A percentile compares a stretch with the other conserved stretches of the same genome.
These are phyloP conservation scores for Cadophora malorum DNA, from an alignment of 2,329 filamentous ascomycete genomes.

Conservation along the genomic window DNA sequence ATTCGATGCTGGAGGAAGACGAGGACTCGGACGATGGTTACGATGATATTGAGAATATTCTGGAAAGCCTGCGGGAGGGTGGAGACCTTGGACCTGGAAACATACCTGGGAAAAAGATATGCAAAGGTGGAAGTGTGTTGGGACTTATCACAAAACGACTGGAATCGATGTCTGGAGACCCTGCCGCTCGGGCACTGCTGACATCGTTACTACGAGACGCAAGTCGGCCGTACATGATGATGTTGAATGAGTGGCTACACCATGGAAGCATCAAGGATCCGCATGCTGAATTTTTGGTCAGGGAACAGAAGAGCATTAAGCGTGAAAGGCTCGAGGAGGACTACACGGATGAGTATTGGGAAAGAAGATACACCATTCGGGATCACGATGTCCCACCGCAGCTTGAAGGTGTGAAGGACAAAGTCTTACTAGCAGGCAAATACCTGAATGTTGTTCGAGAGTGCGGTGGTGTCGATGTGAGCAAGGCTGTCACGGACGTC, in stretches of 20 bases:
- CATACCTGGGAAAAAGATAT: conserved; percentile 87
- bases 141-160: conserved; percentile 84
- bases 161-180: conserved; percentile 91
- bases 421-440: conserved; percentile 93
- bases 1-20: conserved; percentile 84
- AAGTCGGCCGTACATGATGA: conserved; percentile 93
- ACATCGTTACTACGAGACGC: conserved; percentile 85
- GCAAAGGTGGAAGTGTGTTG: conserved; percentile 95
- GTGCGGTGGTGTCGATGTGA: conserved; percentile 94
- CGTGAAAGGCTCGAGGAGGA: conserved; percentile 91
- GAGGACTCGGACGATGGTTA: conserved; percentile 66
- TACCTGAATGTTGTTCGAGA: conserved; percentile 98
- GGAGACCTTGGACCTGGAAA: conserved; percentile 80
- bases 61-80: conserved; percentile 87
- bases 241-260: conserved; percentile 98
- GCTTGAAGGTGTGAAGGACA: conserved; percentile 87
- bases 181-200: conserved; percentile 80
- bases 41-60: conserved; percentile 89
- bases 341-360: conserved; percentile 99
- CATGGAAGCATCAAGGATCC: conserved; percentile 95
- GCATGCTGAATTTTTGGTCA: conserved; percentile 91
- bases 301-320: conserved; percentile 94
- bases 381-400: conserved; percentile 92
- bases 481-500: conserved; percentile 86
- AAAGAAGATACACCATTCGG: conserved; percentile 93